phyloP scores from a whole-genome alignment of 768 basidiomycete genomes.

The Calocybe indica region DNA sequence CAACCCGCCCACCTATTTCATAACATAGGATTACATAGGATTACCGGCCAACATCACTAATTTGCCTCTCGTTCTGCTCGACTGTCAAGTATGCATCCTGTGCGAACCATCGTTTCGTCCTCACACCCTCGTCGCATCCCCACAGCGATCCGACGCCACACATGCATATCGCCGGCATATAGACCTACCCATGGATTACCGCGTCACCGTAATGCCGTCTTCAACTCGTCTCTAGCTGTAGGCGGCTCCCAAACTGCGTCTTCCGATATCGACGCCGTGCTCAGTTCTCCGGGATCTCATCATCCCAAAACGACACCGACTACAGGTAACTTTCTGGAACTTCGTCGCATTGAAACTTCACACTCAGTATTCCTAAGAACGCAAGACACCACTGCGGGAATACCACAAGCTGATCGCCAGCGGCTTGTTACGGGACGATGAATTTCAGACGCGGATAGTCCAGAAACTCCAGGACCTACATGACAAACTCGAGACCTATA shows the following conservation, averaged over 20 bases:
- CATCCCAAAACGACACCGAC: background rate
- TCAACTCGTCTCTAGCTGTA: slow-evolving; percentile 30
- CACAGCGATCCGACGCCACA: slow-evolving; percentile 10
- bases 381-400: slow-evolving; percentile 34
- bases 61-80: no score
- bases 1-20: background rate
- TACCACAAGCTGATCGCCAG: slow-evolving; percentile 40
- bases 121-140: slow-evolving; percentile 12
- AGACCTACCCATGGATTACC: slow-evolving; percentile 4
- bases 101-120: slow-evolving; percentile 17
- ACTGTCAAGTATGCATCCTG: slow-evolving; percentile 18
- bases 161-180: slow-evolving; percentile 7
- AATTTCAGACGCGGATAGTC: slow-evolving; percentile 82
- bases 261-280: slow-evolving; percentile 17
- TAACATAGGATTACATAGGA: no score
- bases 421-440: slow-evolving; percentile 63
- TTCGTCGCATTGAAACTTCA: background rate
- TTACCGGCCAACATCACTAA: no score
- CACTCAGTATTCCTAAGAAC: slow-evolving; percentile 16
- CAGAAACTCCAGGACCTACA: slow-evolving; percentile 77
- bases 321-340: slow-evolving; percentile 2
- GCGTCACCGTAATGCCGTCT: slow-evolving; percentile 17
- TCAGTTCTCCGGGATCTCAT: slow-evolving; percentile 8
- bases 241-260: slow-evolving; percentile 16
- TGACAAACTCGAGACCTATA: slow-evolving; percentile 61